These are phyloP conservation scores for Cinnamomum micranthum DNA, from an alignment of 164 flowering plant species.

Conservation along the genomic window DNA sequence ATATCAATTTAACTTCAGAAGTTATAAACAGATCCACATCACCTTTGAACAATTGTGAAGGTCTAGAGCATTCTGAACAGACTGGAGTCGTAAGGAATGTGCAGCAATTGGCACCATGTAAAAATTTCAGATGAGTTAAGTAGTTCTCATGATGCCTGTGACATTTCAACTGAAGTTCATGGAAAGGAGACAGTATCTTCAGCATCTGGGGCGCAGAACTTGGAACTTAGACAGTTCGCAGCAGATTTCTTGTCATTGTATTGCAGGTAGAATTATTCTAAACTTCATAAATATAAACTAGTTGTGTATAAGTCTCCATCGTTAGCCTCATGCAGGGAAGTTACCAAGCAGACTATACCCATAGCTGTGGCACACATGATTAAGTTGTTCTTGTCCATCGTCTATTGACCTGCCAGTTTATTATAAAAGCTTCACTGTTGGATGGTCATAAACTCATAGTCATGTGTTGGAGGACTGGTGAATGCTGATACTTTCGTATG, in stretches of 20 bases:
- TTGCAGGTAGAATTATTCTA: conserved; percentile 49
- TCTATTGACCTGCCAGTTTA: neutral
- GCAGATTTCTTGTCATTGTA: conserved; percentile 63
- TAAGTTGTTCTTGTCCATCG: neutral
- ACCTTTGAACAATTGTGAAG: neutral
- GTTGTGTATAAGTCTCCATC: neutral
- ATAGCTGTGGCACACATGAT: neutral
- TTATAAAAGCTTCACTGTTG: neutral
- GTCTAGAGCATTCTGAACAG: conserved; percentile 8
- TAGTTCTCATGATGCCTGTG: conserved; percentile 7
- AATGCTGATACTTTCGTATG: neutral
- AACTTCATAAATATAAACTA: too few relatives aligned
- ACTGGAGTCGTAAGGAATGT: conserved; percentile 11
- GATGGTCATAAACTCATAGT: neutral
- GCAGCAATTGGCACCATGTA: conserved; percentile 11
- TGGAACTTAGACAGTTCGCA: conserved; percentile 60
- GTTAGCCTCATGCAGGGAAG: neutral
- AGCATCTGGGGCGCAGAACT: conserved; percentile 22
- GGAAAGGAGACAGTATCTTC: conserved; percentile 13
- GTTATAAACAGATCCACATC: conserved; percentile 13
- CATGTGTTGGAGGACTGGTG: neutral
- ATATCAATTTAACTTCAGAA: conserved; percentile 24
- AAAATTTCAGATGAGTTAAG: neutral
- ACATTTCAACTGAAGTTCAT: conserved; percentile 11
- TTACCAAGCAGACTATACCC: neutral